These are phyloP conservation scores for Bidens hawaiensis DNA, from an alignment of 140 eudicot species.

Conservation along the genomic window DNA sequence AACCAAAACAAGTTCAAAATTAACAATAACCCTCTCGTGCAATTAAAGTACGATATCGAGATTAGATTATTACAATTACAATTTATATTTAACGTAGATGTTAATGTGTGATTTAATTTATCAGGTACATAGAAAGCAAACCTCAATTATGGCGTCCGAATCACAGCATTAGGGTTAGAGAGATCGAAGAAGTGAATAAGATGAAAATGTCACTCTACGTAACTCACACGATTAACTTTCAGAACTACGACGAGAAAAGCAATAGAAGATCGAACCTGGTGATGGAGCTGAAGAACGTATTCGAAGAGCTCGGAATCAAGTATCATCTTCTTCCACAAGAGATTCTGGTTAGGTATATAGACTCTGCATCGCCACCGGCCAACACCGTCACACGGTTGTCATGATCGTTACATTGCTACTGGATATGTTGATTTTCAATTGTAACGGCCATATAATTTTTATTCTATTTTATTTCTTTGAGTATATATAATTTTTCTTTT, in stretches of 20 bases:
- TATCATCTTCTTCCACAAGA: slow-evolving; percentile 68
- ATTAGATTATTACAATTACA: slow-evolving; percentile 8
- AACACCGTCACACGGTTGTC: slow-evolving; percentile 22
- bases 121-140: slow-evolving; percentile 58
- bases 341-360: slow-evolving; percentile 41
- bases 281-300: slow-evolving; percentile 50
- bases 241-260: slow-evolving; percentile 39
- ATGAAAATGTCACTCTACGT: slow-evolving; percentile 61
- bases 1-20: not conserved
- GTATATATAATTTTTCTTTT: too few relatives aligned
- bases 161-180: slow-evolving; percentile 43
- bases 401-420: not conserved
- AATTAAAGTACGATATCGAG: not conserved
- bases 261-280: slow-evolving; percentile 52
- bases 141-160: slow-evolving; percentile 53
- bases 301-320: slow-evolving; percentile 49
- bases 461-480: too few relatives aligned
- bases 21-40: slow-evolving; percentile 5
- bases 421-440: not conserved
- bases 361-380: slow-evolving; percentile 24
- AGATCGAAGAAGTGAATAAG: slow-evolving; percentile 57
- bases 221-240: slow-evolving; percentile 59
- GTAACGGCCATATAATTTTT: slow-evolving; percentile 4
- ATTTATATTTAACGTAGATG: not conserved
- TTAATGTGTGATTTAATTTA: slow-evolving; percentile 8